Conservation (phyloP, 305 asterid species). For the Fraxinus latifolia region DNA sequence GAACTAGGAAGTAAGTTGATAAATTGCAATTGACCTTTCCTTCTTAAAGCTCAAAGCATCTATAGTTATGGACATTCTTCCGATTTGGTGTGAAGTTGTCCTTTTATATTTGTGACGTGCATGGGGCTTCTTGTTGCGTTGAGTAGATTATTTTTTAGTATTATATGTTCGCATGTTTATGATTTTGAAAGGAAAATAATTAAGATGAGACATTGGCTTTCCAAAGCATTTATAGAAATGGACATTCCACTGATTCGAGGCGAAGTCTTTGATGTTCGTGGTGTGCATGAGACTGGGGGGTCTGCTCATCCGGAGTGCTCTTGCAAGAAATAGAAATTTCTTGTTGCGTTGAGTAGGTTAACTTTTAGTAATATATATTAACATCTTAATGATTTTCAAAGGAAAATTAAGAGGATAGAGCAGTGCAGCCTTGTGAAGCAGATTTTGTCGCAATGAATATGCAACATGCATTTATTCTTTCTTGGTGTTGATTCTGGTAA, state of each 20-base stretch:
- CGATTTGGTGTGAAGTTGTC: neutral
- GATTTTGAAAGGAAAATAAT: neutral
- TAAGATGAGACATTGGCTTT: neutral
- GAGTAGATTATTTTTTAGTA: neutral
- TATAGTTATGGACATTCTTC: neutral
- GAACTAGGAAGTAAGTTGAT: neutral
- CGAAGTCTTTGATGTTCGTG: neutral
- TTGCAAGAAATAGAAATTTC: neutral
- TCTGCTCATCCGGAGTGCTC: neutral
- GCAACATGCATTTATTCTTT: constrained; percentile 1
- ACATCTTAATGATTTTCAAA: neutral
- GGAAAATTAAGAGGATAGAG: neutral
- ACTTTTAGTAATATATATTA: neutral
- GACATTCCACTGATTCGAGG: neutral
- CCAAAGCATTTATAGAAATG: neutral
- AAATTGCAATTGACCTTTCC: neutral
- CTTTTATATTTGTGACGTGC: neutral
- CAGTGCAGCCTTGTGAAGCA: neutral
- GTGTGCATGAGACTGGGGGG: neutral
- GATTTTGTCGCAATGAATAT: neutral
- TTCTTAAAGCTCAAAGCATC: neutral
- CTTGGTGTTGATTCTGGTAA: neutral
- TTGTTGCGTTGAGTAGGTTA: neutral
- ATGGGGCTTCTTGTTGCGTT: neutral
- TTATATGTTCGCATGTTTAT: neutral